Percentiles rank a stretch among this genome's conserved stretches.
phyloP scores from a whole-genome alignment of 768 basidiomycete genomes.

The Russula olivacea region DNA sequence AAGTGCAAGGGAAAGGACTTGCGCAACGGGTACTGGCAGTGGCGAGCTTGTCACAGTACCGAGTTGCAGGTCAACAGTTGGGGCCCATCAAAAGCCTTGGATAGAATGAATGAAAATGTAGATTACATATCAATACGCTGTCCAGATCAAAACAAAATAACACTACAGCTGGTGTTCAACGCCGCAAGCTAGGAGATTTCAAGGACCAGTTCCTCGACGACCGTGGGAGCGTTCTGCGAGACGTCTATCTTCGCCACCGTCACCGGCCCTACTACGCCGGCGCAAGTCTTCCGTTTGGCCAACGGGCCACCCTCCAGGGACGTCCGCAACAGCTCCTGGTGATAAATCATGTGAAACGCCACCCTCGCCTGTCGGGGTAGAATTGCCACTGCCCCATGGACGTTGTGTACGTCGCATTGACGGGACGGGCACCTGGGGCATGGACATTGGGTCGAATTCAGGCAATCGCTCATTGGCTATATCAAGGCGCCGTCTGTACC shows the following conservation, averaged over 20 bases:
- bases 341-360: slow-evolving; percentile 11
- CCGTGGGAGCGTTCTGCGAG: slow-evolving; percentile 54
- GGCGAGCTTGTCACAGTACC: too few relatives aligned
- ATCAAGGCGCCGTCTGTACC: slow-evolving; percentile 62
- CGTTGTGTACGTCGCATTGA: slow-evolving; percentile 44
- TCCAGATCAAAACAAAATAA: not conserved
- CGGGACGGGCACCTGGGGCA: slow-evolving; percentile 52
- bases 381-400: slow-evolving; percentile 20
- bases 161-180: not conserved
- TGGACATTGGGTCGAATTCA: slow-evolving; percentile 37
- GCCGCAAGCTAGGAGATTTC: slow-evolving; percentile 46
- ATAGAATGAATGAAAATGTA: not conserved
- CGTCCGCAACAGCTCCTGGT: slow-evolving; percentile 30
- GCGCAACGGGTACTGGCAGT: too few relatives aligned
- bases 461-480: slow-evolving; percentile 72
- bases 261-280: slow-evolving; percentile 54
- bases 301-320: slow-evolving; percentile 33
- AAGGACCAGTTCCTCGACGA: slow-evolving; percentile 42
- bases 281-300: slow-evolving; percentile 56
- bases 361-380: slow-evolving; percentile 20
- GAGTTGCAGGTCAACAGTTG: not conserved
- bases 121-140: not conserved
- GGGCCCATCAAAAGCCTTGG: not conserved
- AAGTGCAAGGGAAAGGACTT: too few relatives aligned
- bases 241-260: slow-evolving; percentile 44